A percentile compares a stretch with the other conserved stretches of the same genome.
phyloP scores from a whole-genome alignment of 805 yeast genomes.

The Lachancea kluyveri region DNA sequence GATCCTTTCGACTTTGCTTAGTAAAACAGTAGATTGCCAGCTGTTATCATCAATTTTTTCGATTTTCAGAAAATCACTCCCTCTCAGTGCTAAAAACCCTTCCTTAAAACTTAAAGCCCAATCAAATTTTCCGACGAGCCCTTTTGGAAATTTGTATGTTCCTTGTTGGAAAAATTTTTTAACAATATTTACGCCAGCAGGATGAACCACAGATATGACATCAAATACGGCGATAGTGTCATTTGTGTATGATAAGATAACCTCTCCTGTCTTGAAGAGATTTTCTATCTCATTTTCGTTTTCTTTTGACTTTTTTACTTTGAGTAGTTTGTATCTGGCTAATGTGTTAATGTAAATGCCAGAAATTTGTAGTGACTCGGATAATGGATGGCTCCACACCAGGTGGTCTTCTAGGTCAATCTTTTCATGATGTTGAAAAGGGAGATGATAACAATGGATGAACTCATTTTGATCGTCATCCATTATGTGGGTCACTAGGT shows the following conservation, averaged over 20 bases:
- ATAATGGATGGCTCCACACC: constrained; percentile 25
- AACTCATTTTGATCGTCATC: constrained; percentile 16
- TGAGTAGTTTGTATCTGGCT: constrained; percentile 17
- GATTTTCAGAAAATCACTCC: constrained; percentile 16
- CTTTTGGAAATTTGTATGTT: constrained; percentile 8
- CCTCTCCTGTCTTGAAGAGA: constrained; percentile 26
- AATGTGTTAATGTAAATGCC: constrained; percentile 21
- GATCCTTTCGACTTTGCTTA: constrained; percentile 24
- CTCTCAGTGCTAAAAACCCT: constrained; percentile 20
- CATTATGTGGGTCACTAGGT: constrained; percentile 22
- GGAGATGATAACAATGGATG: constrained; percentile 23
- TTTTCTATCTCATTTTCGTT: constrained; percentile 11
- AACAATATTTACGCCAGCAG: constrained; percentile 20
- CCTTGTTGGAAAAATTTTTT: constrained; percentile 18
- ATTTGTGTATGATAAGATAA: constrained; percentile 15
- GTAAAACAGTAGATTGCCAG: constrained; percentile 15
- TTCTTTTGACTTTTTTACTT: constrained; percentile 14
- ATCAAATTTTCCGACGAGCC: constrained; percentile 9
- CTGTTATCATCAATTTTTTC: constrained; percentile 10
- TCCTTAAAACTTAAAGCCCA: constrained; percentile 24
- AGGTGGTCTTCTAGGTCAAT: constrained; percentile 15
- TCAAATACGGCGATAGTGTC: constrained; percentile 20
- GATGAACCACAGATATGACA: constrained; percentile 20
- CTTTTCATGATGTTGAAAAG: constrained; percentile 13
- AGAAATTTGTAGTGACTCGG: constrained; percentile 9